Conservation (phyloP, 73 alveolate genomes). For the Stentor roeselii region DNA sequence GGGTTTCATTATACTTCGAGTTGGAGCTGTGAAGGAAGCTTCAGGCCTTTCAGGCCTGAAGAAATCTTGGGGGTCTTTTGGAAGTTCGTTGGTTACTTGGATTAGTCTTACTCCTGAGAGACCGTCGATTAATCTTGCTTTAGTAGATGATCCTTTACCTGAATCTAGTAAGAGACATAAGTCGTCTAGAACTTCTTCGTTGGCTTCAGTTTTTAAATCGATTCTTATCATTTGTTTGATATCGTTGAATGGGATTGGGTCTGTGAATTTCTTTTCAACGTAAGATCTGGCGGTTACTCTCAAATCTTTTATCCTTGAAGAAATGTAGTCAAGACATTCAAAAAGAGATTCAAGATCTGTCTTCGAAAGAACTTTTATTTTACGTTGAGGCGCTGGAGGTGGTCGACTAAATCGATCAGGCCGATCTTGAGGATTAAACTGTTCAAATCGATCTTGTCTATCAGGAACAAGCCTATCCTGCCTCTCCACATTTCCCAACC, state of each 20-base stretch:
- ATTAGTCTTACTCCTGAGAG: constrained; percentile 7
- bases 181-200: background rate
- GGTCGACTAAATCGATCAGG: background rate
- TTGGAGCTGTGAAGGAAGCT: background rate
- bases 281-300: background rate
- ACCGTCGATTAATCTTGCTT: background rate
- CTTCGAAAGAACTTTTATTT: background rate
- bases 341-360: background rate
- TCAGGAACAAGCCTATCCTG: too few species aligned
- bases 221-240: background rate
- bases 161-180: constrained; percentile 4
- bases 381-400: background rate
- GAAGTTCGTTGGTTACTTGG: background rate
- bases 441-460: too few species aligned
- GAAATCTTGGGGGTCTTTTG: background rate
- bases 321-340: background rate
- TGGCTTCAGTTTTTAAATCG: background rate
- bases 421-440: constrained; percentile 1
- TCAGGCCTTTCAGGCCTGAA: background rate
- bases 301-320: background rate
- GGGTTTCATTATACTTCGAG: background rate
- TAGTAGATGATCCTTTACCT: background rate
- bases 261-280: background rate
- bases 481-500: background rate
- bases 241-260: background rate